phyloP scores from a whole-genome alignment of 306 rosid species.

The Vicia sativa region DNA sequence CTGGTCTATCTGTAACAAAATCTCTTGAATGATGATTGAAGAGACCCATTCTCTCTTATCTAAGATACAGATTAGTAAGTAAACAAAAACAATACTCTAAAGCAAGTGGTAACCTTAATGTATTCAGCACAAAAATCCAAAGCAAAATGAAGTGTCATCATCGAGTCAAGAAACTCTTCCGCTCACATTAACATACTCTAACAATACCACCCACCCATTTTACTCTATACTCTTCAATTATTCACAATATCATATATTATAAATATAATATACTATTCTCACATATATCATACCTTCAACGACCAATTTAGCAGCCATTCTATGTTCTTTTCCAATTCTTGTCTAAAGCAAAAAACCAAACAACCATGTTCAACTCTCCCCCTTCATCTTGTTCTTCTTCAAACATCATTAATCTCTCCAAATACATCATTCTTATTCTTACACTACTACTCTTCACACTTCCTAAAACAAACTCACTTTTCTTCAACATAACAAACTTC shows the following conservation, averaged over 20 bases:
- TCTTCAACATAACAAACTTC: slow-evolving; percentile 45
- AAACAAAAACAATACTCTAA: too few relatives aligned
- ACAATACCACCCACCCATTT: background rate
- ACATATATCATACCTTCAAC: too few relatives aligned
- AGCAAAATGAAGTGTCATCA: background rate
- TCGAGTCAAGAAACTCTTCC: slow-evolving; percentile 2
- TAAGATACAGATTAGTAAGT: too few relatives aligned
- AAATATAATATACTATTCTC: too few relatives aligned
- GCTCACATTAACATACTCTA: background rate
- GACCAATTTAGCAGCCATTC: too few relatives aligned
- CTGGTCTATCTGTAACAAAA: too few relatives aligned
- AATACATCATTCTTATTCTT: background rate
- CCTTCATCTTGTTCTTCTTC: slow-evolving; percentile 7
- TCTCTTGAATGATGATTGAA: too few relatives aligned
- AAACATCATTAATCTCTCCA: background rate
- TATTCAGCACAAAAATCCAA: background rate
- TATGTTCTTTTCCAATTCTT: too few relatives aligned
- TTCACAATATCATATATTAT: background rate
- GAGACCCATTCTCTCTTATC: too few relatives aligned
- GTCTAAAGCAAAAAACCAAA: too few relatives aligned
- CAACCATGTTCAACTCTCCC: background rate
- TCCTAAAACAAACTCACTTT: slow-evolving; percentile 12
- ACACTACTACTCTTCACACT: background rate
- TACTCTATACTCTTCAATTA: background rate
- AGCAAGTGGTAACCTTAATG: too few relatives aligned